These are phyloP conservation scores for Obba rivulosa DNA, from an alignment of 768 basidiomycete species.

Conservation along the genomic window DNA sequence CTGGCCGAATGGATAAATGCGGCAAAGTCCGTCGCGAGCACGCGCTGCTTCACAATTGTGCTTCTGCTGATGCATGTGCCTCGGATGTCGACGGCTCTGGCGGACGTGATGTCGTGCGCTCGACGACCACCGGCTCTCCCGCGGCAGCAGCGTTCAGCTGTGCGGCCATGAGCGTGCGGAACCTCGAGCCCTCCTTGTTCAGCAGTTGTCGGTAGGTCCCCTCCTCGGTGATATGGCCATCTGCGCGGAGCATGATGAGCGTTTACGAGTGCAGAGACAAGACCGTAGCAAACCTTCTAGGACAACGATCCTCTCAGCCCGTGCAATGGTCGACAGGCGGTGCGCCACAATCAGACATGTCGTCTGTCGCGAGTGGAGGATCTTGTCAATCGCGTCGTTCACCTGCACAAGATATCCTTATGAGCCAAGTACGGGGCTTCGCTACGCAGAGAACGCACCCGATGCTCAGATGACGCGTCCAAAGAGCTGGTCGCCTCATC, in stretches of 20 bases:
- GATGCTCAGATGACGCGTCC: constrained; percentile 84
- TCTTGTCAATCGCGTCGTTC: constrained; percentile 88
- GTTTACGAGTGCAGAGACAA: neutral
- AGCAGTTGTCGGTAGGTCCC: constrained; percentile 80
- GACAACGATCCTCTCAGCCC: constrained; percentile 87
- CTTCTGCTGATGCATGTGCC: too few relatives aligned
- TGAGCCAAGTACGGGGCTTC: neutral
- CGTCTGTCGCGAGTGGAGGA: constrained; percentile 70
- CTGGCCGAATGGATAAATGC: too few relatives aligned
- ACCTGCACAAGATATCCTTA: constrained; percentile 39
- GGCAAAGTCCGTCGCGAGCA: too few relatives aligned
- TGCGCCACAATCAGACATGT: constrained; percentile 91
- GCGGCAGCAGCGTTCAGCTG: constrained; percentile 55
- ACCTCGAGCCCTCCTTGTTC: constrained; percentile 64
- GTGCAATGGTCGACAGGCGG: constrained; percentile 82
- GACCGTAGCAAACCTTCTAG: constrained; percentile 57
- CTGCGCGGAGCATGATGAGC: constrained; percentile 26
- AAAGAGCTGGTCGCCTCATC: constrained; percentile 89
- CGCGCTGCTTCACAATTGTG: too few relatives aligned
- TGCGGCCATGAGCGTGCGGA: constrained; percentile 85
- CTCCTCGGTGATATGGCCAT: constrained; percentile 75
- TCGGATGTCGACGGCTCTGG: too few relatives aligned
- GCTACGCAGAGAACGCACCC: constrained; percentile 37
- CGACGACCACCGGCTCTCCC: constrained; percentile 6
- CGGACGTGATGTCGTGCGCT: neutral